Percentiles rank a stretch among this genome's conserved stretches.
These are phyloP conservation scores for Berkeleyomyces basicola DNA, from an alignment of 2,329 filamentous ascomycete species.

Conservation along the genomic window DNA sequence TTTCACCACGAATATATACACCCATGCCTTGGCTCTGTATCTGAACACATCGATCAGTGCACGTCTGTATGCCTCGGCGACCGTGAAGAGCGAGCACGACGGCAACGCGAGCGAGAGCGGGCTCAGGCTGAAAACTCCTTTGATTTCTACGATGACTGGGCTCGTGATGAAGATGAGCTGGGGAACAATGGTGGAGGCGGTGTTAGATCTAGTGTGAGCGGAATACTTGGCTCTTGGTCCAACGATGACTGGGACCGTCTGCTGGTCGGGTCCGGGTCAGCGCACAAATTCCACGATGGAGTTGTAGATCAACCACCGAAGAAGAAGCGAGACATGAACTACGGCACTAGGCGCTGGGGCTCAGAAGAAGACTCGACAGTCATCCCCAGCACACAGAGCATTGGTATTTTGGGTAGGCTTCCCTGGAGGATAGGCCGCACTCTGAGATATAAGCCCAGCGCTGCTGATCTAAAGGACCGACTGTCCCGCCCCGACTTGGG, in stretches of 20 bases:
- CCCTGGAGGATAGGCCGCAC: conserved; percentile 75
- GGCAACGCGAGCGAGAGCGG: conserved; percentile 46
- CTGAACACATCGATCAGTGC: conserved; percentile 53
- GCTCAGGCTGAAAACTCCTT: conserved; percentile 66
- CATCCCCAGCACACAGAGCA: conserved; percentile 72
- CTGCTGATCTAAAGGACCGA: conserved; percentile 78
- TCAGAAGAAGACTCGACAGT: conserved; percentile 68
- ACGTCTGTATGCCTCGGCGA: conserved; percentile 53
- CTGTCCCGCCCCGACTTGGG: conserved; percentile 38
- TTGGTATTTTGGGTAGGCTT: conserved; percentile 69
- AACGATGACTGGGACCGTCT: conserved; percentile 74
- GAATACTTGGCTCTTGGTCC: conserved; percentile 56
- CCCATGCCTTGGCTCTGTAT: conserved; percentile 58
- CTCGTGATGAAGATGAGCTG: conserved; percentile 35
- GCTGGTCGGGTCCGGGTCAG: conserved; percentile 47
- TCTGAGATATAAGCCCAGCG: conserved; percentile 75
- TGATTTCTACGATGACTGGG: conserved; percentile 98
- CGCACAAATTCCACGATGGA: conserved; percentile 10
- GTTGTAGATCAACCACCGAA: conserved; percentile 46
- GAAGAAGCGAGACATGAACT: conserved; percentile 73
- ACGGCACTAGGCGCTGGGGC: conserved; percentile 45
- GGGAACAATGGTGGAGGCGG: conserved; percentile 27
- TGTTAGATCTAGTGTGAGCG: conserved; percentile 22
- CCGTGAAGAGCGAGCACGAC: conserved; percentile 56
- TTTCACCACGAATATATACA: conserved; percentile 74